Evolutionary conservation across 1,139 yeast species (phyloP).

Genomic region (Geotrichum reessii): DNA sequence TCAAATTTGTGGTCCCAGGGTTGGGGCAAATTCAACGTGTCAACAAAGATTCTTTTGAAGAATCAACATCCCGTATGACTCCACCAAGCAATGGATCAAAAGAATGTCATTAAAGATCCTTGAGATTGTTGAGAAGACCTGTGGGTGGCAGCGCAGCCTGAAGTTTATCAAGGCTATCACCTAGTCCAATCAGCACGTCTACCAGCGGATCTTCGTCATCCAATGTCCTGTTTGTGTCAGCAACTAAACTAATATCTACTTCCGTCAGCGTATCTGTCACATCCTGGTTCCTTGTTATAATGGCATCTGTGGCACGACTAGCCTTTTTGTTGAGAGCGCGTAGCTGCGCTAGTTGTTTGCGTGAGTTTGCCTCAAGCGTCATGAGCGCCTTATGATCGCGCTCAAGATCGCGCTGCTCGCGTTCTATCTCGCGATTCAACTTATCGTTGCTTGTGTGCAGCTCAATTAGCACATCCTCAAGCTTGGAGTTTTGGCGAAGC

Average conservation of each 20-base stretch:
- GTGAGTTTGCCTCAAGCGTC: slow-evolving; percentile 16
- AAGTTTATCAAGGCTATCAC: neutral
- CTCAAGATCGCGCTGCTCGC: slow-evolving; percentile 20
- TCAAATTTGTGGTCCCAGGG: neutral
- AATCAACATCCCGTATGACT: no score
- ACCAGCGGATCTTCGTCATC: neutral
- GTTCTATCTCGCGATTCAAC: slow-evolving; percentile 24
- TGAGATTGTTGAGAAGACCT: neutral
- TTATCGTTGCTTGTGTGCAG: slow-evolving; percentile 26
- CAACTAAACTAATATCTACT: neutral
- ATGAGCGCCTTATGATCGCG: slow-evolving; percentile 18
- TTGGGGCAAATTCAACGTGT: neutral
- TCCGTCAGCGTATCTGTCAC: neutral
- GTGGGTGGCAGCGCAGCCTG: neutral
- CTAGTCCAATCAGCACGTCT: neutral
- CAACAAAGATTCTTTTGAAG: neutral
- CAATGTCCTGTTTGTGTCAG: neutral
- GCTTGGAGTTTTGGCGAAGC: slow-evolving; percentile 20
- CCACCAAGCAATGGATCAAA: no score
- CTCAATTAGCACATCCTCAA: slow-evolving; percentile 25
- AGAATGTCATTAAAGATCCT: neutral
- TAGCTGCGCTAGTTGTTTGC: slow-evolving; percentile 4
- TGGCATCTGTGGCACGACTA: neutral
- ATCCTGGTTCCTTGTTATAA: neutral
- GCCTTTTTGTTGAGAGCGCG: neutral